Conservation (phyloP, 2,329 filamentous ascomycete species). For the Dactylonectria estremocensis region DNA sequence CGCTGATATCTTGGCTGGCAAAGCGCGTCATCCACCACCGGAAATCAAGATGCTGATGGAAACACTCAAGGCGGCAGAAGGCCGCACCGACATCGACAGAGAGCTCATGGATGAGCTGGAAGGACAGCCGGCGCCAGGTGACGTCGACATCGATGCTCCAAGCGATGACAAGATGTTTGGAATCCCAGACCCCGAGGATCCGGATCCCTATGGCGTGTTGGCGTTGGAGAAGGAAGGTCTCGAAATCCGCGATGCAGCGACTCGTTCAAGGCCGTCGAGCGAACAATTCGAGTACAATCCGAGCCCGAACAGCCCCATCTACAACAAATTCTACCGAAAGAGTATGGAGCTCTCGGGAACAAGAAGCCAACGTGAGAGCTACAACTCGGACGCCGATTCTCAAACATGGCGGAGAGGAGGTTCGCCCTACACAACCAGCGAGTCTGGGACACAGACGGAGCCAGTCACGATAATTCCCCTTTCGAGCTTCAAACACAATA, state of each 20-base stretch:
- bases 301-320: slow-evolving; percentile 54
- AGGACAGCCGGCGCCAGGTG: slow-evolving; percentile 54
- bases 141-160: slow-evolving; percentile 52
- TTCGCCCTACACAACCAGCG: slow-evolving; percentile 41
- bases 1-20: slow-evolving; percentile 62
- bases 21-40: slow-evolving; percentile 50
- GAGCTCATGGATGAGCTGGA: slow-evolving; percentile 54
- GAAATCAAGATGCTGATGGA: slow-evolving; percentile 53
- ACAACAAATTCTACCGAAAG: slow-evolving; percentile 54
- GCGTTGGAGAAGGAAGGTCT: slow-evolving; percentile 56
- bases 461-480: slow-evolving; percentile 35
- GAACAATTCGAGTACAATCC: slow-evolving; percentile 55
- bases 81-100: slow-evolving; percentile 52
- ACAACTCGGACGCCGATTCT: slow-evolving; percentile 36
- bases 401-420: slow-evolving; percentile 28
- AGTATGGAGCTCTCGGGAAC: slow-evolving; percentile 43
- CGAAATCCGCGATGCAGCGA: slow-evolving; percentile 55
- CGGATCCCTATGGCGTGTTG: slow-evolving; percentile 56
- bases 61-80: slow-evolving; percentile 53
- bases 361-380: slow-evolving; percentile 43
- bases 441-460: slow-evolving; percentile 49
- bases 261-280: slow-evolving; percentile 53
- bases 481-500: slow-evolving; percentile 4
- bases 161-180: slow-evolving; percentile 51
- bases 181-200: slow-evolving; percentile 55